Conservation (phyloP, 169 alveolate species). For the Plasmodium cynomolgi region DNA sequence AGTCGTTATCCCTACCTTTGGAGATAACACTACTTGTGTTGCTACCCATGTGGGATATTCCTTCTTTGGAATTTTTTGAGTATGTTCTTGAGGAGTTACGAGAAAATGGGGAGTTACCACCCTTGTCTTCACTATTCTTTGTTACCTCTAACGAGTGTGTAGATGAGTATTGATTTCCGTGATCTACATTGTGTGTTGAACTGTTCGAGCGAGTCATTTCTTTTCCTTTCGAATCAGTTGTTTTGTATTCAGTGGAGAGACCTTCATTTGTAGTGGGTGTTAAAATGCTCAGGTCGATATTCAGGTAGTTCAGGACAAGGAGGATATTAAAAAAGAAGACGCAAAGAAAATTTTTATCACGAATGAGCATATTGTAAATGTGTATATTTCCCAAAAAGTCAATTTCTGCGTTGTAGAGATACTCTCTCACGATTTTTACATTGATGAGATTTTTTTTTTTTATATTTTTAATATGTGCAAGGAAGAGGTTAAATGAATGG, state of each 20-base stretch:
- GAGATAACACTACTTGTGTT: background rate
- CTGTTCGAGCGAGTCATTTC: background rate
- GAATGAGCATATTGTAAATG: constrained; percentile 26
- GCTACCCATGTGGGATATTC: background rate
- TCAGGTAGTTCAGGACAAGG: constrained; percentile 18
- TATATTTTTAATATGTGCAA: constrained; percentile 6
- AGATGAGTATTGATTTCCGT: background rate
- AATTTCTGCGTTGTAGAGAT: constrained; percentile 4
- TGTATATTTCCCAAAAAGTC: constrained; percentile 41
- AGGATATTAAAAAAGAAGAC: constrained; percentile 43
- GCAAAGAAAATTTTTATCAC: constrained; percentile 19
- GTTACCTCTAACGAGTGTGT: background rate
- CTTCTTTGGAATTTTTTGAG: background rate
- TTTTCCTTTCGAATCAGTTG: background rate
- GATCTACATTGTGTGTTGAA: background rate
- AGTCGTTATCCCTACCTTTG: background rate
- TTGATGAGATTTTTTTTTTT: constrained; percentile 26
- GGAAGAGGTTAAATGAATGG: constrained; percentile 22
- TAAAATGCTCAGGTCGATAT: background rate
- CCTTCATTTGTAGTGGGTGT: background rate
- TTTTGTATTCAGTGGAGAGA: background rate
- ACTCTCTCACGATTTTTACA: background rate
- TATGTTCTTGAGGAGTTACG: background rate
- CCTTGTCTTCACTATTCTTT: background rate
- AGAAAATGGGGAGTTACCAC: background rate